Evolutionary conservation across 2,329 filamentous ascomycete genomes (phyloP).

Genomic region (Aspergillus niger): DNA sequence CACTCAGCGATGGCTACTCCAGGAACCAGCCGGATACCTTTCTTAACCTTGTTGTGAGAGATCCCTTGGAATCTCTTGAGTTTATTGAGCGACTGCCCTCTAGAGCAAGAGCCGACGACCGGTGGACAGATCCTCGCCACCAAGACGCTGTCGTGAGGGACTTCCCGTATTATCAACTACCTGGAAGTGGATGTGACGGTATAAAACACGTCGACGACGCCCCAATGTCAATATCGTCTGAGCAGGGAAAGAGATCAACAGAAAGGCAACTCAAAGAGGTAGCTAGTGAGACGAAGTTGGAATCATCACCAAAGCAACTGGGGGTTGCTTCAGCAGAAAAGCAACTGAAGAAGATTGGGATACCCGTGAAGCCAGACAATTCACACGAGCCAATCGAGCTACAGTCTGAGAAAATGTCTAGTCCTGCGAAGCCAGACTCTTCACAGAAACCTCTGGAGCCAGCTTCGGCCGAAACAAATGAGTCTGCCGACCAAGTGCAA

Average conservation of each 20-base stretch:
- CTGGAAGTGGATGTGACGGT: neutral
- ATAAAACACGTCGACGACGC: neutral
- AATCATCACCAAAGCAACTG: no score
- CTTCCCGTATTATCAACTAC: neutral
- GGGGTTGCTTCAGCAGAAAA: no score
- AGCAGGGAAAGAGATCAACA: neutral
- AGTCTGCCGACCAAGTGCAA: neutral
- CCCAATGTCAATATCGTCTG: neutral
- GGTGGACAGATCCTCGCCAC: neutral
- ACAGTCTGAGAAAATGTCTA: neutral
- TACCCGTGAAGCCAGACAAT: no score
- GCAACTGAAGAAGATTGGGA: no score
- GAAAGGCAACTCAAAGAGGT: no score
- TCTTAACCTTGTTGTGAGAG: conserved; percentile 27
- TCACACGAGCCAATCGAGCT: no score
- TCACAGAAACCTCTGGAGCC: neutral
- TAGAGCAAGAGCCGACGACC: neutral
- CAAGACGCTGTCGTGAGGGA: neutral
- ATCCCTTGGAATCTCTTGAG: conserved; percentile 15
- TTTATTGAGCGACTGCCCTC: conserved; percentile 1
- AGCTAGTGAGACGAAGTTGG: no score
- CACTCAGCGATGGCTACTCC: conserved; percentile 20
- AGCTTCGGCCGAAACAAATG: neutral
- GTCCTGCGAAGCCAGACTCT: neutral
- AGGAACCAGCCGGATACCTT: conserved; percentile 11